phyloP scores from a whole-genome alignment of 441 rosid species.

The Isatis lusitanica region DNA sequence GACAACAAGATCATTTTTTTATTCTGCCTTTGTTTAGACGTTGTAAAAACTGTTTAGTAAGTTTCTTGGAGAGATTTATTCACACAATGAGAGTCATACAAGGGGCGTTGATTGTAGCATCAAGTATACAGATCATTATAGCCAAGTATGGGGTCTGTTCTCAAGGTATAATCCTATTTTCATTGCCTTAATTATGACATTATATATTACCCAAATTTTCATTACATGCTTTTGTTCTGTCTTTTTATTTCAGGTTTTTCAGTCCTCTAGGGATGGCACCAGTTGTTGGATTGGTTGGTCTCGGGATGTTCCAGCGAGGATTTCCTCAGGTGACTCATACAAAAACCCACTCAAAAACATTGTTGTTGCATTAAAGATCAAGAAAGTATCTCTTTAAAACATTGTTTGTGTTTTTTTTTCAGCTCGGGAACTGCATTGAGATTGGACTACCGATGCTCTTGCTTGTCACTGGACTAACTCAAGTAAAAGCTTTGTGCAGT shows the following conservation, averaged over 20 bases:
- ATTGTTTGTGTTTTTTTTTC: constrained; percentile 14
- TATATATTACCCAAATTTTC: neutral
- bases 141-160: constrained; percentile 77
- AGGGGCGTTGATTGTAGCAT: constrained; percentile 72
- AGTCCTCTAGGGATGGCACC: constrained; percentile 83
- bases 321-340: constrained; percentile 52
- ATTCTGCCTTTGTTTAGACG: neutral
- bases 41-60: constrained; percentile 3
- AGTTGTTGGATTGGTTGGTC: constrained; percentile 73
- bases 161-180: constrained; percentile 45
- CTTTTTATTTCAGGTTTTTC: constrained; percentile 43
- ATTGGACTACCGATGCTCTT: constrained; percentile 70
- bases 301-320: constrained; percentile 70
- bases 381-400: neutral
- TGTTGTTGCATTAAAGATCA: neutral
- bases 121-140: constrained; percentile 70
- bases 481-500: constrained; percentile 39
- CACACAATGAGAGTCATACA: constrained; percentile 73
- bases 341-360: neutral
- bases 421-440: constrained; percentile 75
- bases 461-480: constrained; percentile 60
- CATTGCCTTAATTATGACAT: neutral
- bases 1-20: neutral
- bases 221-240: neutral
- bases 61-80: constrained; percentile 60